These are phyloP conservation scores for Chlamydomonas reinhardtii DNA, from an alignment of 163 green algal species.

Conservation along the genomic window DNA sequence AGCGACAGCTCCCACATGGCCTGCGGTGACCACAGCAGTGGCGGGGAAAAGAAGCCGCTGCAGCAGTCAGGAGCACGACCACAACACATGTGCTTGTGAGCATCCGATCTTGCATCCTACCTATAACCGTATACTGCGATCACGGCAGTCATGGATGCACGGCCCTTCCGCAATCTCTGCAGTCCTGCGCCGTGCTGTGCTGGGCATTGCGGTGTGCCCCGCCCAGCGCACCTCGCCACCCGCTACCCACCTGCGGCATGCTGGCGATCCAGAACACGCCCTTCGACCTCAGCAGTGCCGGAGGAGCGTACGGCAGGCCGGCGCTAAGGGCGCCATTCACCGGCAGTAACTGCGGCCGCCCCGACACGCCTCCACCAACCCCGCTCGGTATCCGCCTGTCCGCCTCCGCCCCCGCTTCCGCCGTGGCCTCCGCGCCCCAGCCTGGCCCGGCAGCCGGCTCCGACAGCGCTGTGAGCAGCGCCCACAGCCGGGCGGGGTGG, in stretches of 20 bases:
- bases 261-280: slow-evolving; percentile 62
- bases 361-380: background rate
- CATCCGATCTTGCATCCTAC: too few relatives aligned
- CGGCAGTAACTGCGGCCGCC: background rate
- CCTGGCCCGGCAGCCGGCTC: background rate
- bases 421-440: background rate
- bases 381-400: too few relatives aligned
- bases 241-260: slow-evolving; percentile 14
- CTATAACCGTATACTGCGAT: too few relatives aligned
- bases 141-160: too few relatives aligned
- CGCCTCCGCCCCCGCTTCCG: background rate
- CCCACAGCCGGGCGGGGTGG: slow-evolving; percentile 54
- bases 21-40: too few relatives aligned
- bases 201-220: too few relatives aligned
- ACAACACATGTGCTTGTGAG: too few relatives aligned
- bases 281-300: slow-evolving; percentile 53
- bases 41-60: too few relatives aligned
- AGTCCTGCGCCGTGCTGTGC: too few relatives aligned
- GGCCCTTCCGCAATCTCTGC: too few relatives aligned
- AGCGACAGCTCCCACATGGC: slow-evolving; percentile 50
- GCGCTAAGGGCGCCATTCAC: background rate
- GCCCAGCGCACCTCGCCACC: too few relatives aligned
- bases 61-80: too few relatives aligned
- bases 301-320: slow-evolving; percentile 15
- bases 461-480: slow-evolving; percentile 48